Percentiles rank a stretch among this genome's conserved stretches.
phyloP scores from a whole-genome alignment of 768 basidiomycete species.

The Hericium rajendrae region DNA sequence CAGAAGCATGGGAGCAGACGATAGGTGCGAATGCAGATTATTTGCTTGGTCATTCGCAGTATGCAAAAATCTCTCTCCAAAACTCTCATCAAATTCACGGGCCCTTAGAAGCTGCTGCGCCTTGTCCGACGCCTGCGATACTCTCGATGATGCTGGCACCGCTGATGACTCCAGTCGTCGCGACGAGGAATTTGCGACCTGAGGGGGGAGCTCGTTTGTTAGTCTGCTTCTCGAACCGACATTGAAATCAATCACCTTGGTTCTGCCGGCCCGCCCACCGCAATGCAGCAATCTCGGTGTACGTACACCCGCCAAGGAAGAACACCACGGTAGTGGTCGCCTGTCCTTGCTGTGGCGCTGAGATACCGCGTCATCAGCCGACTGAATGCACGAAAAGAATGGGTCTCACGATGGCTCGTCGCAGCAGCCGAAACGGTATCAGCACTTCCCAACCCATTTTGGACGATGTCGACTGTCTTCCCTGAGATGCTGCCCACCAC shows the following conservation, averaged over 20 bases:
- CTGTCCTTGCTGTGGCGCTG: constrained; percentile 38
- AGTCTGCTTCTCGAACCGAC: not conserved
- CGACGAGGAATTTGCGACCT: constrained; percentile 86
- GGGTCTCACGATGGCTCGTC: constrained; percentile 26
- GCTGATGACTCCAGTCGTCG: constrained; percentile 85
- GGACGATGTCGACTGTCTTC: constrained; percentile 70
- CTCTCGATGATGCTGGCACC: constrained; percentile 66
- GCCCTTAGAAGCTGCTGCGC: constrained; percentile 30
- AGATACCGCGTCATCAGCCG: not conserved
- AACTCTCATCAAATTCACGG: constrained; percentile 26
- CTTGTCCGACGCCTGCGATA: constrained; percentile 38
- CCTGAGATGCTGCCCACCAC: constrained; percentile 76
- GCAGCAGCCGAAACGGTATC: constrained; percentile 19
- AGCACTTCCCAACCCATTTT: constrained; percentile 27
- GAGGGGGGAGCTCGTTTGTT: not conserved
- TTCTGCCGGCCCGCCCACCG: constrained; percentile 87
- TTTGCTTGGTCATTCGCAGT: not conserved
- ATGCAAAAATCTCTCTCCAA: no score
- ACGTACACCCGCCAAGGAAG: constrained; percentile 96
- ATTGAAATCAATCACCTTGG: constrained; percentile 40
- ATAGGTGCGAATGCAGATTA: no score
- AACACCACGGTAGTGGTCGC: constrained; percentile 85
- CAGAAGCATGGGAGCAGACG: no score
- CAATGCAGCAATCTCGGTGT: constrained; percentile 92
- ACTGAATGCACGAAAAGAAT: not conserved